Percentiles rank a stretch among this genome's conserved stretches.
These are phyloP conservation scores for Pleurotus salmoneostramineus DNA, from an alignment of 768 basidiomycete genomes.

Conservation along the genomic window DNA sequence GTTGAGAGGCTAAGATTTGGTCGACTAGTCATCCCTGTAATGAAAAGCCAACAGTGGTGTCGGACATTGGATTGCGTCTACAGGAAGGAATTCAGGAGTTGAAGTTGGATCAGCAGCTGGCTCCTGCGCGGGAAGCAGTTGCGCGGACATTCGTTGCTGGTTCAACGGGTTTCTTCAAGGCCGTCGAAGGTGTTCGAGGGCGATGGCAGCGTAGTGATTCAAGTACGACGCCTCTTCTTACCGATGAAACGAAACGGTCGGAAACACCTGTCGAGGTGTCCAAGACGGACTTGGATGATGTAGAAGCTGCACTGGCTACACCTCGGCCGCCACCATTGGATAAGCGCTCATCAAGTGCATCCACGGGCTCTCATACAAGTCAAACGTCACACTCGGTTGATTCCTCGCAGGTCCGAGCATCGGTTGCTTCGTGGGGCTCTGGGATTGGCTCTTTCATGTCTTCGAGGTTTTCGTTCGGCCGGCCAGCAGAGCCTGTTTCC, in stretches of 20 bases:
- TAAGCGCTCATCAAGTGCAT: constrained; percentile 11
- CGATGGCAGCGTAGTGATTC: constrained; percentile 47
- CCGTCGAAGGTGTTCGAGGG: constrained; percentile 84
- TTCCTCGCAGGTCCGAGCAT: constrained; percentile 20
- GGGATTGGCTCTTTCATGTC: constrained; percentile 48
- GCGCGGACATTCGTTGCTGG: constrained; percentile 70
- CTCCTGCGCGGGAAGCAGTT: constrained; percentile 87
- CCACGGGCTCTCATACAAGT: constrained; percentile 12
- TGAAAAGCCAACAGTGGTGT: constrained; percentile 82
- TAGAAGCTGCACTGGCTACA: not conserved
- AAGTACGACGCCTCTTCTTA: constrained; percentile 13
- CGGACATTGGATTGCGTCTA: constrained; percentile 89
- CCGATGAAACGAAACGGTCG: constrained; percentile 22
- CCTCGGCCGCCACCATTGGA: not conserved
- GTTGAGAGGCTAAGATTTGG: not conserved
- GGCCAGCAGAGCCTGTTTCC: not conserved
- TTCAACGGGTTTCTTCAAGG: constrained; percentile 81
- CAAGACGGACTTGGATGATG: not conserved
- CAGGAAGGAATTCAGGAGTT: constrained; percentile 94
- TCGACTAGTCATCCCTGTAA: constrained; percentile 82
- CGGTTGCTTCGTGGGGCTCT: constrained; percentile 35
- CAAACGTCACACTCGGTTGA: constrained; percentile 16
- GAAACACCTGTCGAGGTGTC: constrained; percentile 23
- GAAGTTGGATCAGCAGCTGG: constrained; percentile 90
- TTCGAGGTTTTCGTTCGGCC: constrained; percentile 30